Evolutionary conservation across 2,329 filamentous ascomycete genomes (phyloP).

Genomic region (Stylonectria norvegica): DNA sequence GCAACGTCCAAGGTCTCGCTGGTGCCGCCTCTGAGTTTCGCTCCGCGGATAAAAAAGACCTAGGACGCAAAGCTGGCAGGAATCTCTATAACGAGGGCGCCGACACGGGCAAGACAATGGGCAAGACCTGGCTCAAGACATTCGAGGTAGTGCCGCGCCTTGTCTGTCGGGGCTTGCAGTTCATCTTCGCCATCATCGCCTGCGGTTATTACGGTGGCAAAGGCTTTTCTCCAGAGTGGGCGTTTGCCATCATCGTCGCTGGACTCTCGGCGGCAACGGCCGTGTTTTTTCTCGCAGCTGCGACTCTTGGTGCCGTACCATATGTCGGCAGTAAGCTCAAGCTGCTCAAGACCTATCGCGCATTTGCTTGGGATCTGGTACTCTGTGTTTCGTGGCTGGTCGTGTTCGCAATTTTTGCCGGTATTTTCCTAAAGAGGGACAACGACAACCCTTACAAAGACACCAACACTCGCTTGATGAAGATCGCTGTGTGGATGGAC

Average conservation of each 20-base stretch:
- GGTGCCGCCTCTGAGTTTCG: slow-evolving; percentile 30
- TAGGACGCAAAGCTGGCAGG: slow-evolving; percentile 32
- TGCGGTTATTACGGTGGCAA: slow-evolving; percentile 66
- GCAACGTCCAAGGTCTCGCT: slow-evolving; percentile 26
- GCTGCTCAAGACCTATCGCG: slow-evolving; percentile 39
- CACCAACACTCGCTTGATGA: slow-evolving; percentile 52
- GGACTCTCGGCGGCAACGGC: slow-evolving; percentile 52
- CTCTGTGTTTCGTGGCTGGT: slow-evolving; percentile 57
- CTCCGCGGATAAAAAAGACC: slow-evolving; percentile 31
- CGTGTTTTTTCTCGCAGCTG: slow-evolving; percentile 38
- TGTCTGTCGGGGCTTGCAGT: slow-evolving; percentile 62
- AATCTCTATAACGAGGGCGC: slow-evolving; percentile 34
- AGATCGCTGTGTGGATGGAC: slow-evolving; percentile 70
- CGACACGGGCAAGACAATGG: slow-evolving; percentile 39
- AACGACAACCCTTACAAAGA: slow-evolving; percentile 49
- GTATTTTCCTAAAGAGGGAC: slow-evolving; percentile 62
- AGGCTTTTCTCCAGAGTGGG: slow-evolving; percentile 55
- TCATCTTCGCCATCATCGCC: slow-evolving; percentile 66
- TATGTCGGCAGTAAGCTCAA: slow-evolving; percentile 32
- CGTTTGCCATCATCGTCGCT: slow-evolving; percentile 59
- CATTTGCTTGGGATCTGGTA: slow-evolving; percentile 43
- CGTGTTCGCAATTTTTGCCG: slow-evolving; percentile 69
- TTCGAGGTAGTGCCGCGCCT: slow-evolving; percentile 48
- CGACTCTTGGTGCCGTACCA: slow-evolving; percentile 35
- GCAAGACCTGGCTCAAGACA: slow-evolving; percentile 43